Evolutionary conservation across 2,329 filamentous ascomycete species (phyloP).

Genomic region (Metarhizium brunneum): DNA sequence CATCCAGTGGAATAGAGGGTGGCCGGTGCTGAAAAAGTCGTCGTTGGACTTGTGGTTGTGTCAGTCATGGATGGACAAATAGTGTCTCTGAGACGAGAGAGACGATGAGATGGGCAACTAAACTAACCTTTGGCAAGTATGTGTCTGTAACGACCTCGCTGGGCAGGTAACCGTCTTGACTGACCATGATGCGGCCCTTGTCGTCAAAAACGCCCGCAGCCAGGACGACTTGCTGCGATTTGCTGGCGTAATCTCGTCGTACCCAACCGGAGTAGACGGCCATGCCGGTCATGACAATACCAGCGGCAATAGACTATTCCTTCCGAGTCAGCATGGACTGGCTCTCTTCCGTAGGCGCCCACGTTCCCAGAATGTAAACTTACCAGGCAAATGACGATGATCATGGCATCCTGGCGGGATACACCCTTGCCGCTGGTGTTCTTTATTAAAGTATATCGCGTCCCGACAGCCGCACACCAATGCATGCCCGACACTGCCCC

Average conservation of each 20-base stretch:
- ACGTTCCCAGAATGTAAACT: constrained; percentile 16
- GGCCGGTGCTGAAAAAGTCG: constrained; percentile 66
- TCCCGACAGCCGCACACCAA: constrained; percentile 68
- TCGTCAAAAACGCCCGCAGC: constrained; percentile 59
- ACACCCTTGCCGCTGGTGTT: constrained; percentile 18
- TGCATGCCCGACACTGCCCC: constrained; percentile 79
- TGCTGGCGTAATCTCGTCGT: constrained; percentile 43
- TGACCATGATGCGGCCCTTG: constrained; percentile 58
- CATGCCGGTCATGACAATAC: constrained; percentile 46
- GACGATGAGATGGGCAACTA: neutral
- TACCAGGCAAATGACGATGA: constrained; percentile 65
- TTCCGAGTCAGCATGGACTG: constrained; percentile 1
- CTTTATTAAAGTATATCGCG: constrained; percentile 49
- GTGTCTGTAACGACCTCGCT: constrained; percentile 71
- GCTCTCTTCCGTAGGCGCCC: too few species aligned
- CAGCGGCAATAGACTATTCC: constrained; percentile 49
- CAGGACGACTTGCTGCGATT: constrained; percentile 51
- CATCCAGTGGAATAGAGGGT: constrained; percentile 81
- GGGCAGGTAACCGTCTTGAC: constrained; percentile 58
- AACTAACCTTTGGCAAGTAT: constrained; percentile 54
- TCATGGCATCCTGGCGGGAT: constrained; percentile 18
- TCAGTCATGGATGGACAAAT: neutral
- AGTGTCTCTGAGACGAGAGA: neutral
- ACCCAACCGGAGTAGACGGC: constrained; percentile 32
- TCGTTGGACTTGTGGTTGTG: constrained; percentile 8